Conservation (phyloP, 805 yeast genomes). For the Brettanomyces anomalus region DNA sequence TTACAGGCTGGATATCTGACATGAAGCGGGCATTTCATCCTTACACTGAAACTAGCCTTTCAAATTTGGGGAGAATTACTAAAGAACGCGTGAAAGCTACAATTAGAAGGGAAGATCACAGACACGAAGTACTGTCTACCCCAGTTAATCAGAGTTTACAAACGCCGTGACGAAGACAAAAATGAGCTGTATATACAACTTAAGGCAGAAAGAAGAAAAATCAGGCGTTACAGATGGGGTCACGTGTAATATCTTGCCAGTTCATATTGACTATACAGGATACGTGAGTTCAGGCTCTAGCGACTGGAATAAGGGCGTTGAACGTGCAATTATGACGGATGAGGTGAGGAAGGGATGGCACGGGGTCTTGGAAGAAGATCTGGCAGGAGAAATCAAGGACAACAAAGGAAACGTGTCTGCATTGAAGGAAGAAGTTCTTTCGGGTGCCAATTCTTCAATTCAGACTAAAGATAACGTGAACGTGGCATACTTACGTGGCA, state of each 20-base stretch:
- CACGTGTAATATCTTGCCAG: constrained; percentile 18
- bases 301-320: constrained; percentile 8
- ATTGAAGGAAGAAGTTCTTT: too few relatives aligned
- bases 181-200: not conserved
- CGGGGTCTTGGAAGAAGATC: not conserved
- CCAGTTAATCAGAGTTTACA: too few relatives aligned
- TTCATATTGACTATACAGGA: constrained; percentile 18
- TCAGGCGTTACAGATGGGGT: not conserved
- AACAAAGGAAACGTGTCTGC: too few relatives aligned
- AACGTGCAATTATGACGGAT: not conserved
- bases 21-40: too few relatives aligned
- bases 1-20: too few relatives aligned
- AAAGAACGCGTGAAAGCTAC: too few relatives aligned
- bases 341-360: not conserved
- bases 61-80: too few relatives aligned
- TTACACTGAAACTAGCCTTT: too few relatives aligned
- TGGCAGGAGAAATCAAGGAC: not conserved
- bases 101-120: too few relatives aligned
- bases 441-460: not conserved
- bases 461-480: not conserved
- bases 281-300: constrained; percentile 7
- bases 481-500: constrained; percentile 9
- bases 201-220: not conserved
- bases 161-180: too few relatives aligned
- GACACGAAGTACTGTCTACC: too few relatives aligned